These are phyloP conservation scores for Blastobotrys attinorum DNA, from an alignment of 805 yeast genomes.

Conservation along the genomic window DNA sequence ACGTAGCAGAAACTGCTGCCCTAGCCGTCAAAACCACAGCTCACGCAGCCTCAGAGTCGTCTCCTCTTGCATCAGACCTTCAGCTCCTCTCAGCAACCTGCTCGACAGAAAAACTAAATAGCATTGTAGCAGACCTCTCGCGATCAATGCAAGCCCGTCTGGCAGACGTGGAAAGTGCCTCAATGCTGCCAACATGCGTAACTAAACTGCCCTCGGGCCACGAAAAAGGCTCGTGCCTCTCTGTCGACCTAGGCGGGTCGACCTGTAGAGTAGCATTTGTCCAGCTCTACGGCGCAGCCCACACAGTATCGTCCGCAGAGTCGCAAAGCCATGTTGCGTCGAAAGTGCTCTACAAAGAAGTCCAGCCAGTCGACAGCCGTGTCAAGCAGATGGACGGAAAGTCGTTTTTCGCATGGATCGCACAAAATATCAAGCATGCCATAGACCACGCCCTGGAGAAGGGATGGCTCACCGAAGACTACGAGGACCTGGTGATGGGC, in stretches of 20 bases:
- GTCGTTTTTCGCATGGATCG: slow-evolving; percentile 28
- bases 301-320: slow-evolving; percentile 19
- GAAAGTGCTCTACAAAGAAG: slow-evolving; percentile 13
- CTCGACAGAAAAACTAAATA: slow-evolving; percentile 5
- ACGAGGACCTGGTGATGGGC: slow-evolving; percentile 18
- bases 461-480: slow-evolving; percentile 5
- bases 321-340: slow-evolving; percentile 3
- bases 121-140: slow-evolving; percentile 11
- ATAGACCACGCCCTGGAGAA: slow-evolving; percentile 10
- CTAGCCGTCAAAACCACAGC: slow-evolving; percentile 1
- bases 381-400: slow-evolving; percentile 24
- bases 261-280: slow-evolving; percentile 87
- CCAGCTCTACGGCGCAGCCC: slow-evolving; percentile 41
- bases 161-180: slow-evolving; percentile 7
- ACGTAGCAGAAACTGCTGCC: neutral
- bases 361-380: slow-evolving; percentile 17
- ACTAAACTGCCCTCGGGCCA: slow-evolving; percentile 70
- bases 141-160: slow-evolving; percentile 6
- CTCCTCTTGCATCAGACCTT: neutral
- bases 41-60: neutral
- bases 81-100: neutral
- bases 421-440: slow-evolving; percentile 17
- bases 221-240: slow-evolving; percentile 66
- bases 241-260: slow-evolving; percentile 90
- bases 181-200: slow-evolving; percentile 79